Percentiles rank a stretch among this genome's conserved stretches.
These are phyloP conservation scores for Aspergillus pseudoviridinutans DNA, from an alignment of 2,329 filamentous ascomycete species.

Conservation along the genomic window DNA sequence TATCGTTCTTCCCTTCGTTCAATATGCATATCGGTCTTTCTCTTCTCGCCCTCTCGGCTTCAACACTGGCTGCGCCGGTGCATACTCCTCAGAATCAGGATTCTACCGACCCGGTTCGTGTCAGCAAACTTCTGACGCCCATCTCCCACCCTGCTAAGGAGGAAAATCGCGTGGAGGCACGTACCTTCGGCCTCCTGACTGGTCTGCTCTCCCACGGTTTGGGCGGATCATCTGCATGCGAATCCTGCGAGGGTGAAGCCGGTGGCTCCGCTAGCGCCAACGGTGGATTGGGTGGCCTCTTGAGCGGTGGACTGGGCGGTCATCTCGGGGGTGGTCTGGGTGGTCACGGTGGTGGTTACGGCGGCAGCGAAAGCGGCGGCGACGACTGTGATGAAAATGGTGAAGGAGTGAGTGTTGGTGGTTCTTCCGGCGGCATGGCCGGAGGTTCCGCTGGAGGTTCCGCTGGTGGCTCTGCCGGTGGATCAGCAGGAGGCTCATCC, in stretches of 20 bases:
- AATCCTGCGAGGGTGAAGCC: not conserved
- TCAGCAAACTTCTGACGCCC: not conserved
- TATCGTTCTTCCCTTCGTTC: not conserved
- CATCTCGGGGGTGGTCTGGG: not conserved
- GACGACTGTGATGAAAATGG: not conserved
- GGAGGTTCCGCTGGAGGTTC: too few species aligned
- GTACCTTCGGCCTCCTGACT: not conserved
- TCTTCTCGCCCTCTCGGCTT: not conserved
- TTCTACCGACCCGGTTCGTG: not conserved
- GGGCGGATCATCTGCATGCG: not conserved
- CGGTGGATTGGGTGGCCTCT: not conserved
- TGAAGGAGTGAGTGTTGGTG: not conserved
- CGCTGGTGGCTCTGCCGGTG: accelerated
- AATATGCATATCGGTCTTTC: not conserved
- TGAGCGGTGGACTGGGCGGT: not conserved
- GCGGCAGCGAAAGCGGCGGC: not conserved
- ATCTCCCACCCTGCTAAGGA: not conserved
- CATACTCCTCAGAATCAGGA: not conserved
- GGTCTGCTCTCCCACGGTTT: not conserved
- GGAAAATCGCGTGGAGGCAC: not conserved
- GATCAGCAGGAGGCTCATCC: not conserved
- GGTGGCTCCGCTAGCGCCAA: not conserved
- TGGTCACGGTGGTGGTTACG: not conserved
- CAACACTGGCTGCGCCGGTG: not conserved
- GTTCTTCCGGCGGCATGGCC: too few species aligned